Evolutionary conservation across 768 basidiomycete genomes (phyloP).

Genomic region (Trametes punicea): DNA sequence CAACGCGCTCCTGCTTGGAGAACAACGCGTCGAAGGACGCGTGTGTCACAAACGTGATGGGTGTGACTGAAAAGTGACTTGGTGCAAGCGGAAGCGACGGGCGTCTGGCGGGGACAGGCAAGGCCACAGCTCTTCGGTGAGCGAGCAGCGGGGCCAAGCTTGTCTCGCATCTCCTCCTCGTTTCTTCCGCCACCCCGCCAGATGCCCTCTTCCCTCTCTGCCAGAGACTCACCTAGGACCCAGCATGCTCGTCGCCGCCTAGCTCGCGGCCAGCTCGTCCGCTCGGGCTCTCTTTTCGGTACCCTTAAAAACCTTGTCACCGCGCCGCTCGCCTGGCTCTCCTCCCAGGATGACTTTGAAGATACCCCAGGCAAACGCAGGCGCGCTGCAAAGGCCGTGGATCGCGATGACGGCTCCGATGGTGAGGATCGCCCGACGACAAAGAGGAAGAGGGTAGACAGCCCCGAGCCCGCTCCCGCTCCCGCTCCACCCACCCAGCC

Average conservation of each 20-base stretch:
- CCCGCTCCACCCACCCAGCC: neutral
- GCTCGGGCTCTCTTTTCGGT: conserved; percentile 32
- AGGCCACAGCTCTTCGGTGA: conserved; percentile 15
- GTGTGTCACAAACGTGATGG: conserved; percentile 15
- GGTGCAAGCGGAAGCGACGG: conserved; percentile 3
- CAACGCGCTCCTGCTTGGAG: neutral
- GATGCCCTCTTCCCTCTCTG: conserved; percentile 14
- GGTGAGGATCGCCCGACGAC: conserved; percentile 22
- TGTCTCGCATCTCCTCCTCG: conserved; percentile 8
- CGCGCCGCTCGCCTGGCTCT: conserved; percentile 33
- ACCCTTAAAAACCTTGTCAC: conserved; percentile 35
- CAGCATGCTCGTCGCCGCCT: conserved; percentile 13
- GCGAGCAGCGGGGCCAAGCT: conserved; percentile 7
- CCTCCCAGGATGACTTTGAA: conserved; percentile 26
- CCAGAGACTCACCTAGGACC: conserved; percentile 15
- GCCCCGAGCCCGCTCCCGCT: conserved; percentile 18
- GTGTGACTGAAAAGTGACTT: conserved; percentile 11
- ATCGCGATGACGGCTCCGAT: conserved; percentile 19
- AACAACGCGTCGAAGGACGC: conserved; percentile 15
- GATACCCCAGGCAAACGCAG: conserved; percentile 34
- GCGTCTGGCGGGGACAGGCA: neutral
- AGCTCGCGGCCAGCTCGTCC: conserved; percentile 20
- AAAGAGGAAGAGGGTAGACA: conserved; percentile 33
- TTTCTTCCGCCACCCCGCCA: conserved; percentile 9
- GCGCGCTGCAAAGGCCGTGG: conserved; percentile 17